These are phyloP conservation scores for Hygrophila difformis DNA, from an alignment of 257 asterid genomes.

Conservation along the genomic window DNA sequence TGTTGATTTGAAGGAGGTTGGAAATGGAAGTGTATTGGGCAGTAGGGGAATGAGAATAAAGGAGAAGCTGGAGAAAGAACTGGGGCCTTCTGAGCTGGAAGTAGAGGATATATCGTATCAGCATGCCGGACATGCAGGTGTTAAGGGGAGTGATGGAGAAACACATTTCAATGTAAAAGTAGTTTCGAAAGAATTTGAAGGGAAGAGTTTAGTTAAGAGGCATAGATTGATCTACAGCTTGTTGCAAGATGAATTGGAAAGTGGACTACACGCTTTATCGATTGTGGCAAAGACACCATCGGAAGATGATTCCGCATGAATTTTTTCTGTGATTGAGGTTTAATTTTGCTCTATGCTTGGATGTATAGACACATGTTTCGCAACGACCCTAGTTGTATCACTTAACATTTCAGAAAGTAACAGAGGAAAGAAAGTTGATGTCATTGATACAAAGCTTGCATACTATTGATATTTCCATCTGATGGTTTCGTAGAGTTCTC, in stretches of 20 bases:
- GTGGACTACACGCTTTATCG: constrained; percentile 78
- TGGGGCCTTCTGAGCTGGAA: constrained; percentile 40
- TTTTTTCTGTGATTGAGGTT: constrained; percentile 13
- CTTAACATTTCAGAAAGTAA: not conserved
- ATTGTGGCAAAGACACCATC: constrained; percentile 80
- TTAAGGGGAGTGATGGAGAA: constrained; percentile 68
- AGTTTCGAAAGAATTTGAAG: constrained; percentile 65
- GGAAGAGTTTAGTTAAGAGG: constrained; percentile 92
- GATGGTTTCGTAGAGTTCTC: too few relatives aligned
- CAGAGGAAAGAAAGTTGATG: constrained; percentile 1
- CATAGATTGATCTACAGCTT: constrained; percentile 64
- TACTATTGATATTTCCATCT: too few relatives aligned
- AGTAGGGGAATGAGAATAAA: constrained; percentile 60
- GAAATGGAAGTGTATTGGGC: constrained; percentile 30
- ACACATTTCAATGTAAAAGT: constrained; percentile 76
- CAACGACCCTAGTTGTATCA: constrained; percentile 9
- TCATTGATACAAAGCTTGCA: too few relatives aligned
- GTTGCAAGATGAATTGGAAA: constrained; percentile 82
- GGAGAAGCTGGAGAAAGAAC: constrained; percentile 41
- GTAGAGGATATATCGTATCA: constrained; percentile 80
- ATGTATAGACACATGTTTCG: not conserved
- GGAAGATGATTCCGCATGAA: constrained; percentile 37
- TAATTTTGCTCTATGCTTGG: constrained; percentile 12
- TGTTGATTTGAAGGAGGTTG: constrained; percentile 10
- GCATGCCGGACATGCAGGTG: constrained; percentile 82